phyloP scores from a whole-genome alignment of 1,284 basidiomycete species.

The Sporisorium scitamineum region DNA sequence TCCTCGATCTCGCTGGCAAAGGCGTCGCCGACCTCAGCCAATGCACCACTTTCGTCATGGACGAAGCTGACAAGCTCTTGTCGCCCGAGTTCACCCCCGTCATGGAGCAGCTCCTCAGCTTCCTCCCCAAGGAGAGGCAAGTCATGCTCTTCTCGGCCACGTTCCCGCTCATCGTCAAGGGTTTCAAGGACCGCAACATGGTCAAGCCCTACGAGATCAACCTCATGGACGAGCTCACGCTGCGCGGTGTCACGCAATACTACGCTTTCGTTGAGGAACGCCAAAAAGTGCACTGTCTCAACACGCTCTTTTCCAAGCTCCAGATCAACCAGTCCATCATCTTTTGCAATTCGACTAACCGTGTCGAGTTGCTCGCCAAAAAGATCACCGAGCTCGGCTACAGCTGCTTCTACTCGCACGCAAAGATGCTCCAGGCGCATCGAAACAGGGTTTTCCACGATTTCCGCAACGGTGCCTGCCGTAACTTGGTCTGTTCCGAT shows the following conservation, averaged over 20 bases:
- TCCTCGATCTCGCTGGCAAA: constrained; percentile 94
- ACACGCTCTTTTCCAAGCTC: constrained; percentile 95
- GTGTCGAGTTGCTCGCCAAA: constrained; percentile 97
- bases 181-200: constrained; percentile 99
- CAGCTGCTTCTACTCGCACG: constrained; percentile 99
- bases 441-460: constrained; percentile 99
- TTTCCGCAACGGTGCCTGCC: constrained; percentile 96
- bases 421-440: constrained; percentile 98
- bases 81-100: constrained; percentile 98
- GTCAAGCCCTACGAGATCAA: constrained; percentile 96
- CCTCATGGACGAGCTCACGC: constrained; percentile 98
- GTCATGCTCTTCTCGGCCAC: constrained; percentile 99
- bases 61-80: constrained; percentile 98
- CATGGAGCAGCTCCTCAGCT: constrained; percentile 92
- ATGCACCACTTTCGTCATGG: constrained; percentile 85
- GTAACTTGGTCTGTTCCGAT: constrained; percentile 95
- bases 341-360: constrained; percentile 99
- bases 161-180: constrained; percentile 98
- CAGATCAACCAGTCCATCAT: constrained; percentile 99
- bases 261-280: constrained; percentile 99
- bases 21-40: constrained; percentile 92
- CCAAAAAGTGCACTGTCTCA: constrained; percentile 98
- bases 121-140: constrained; percentile 87
- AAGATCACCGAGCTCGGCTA: constrained; percentile 99
- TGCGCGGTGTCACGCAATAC: constrained; percentile 98